Conservation (phyloP, 2,329 filamentous ascomycete species). For the Emmonsia crescens region DNA sequence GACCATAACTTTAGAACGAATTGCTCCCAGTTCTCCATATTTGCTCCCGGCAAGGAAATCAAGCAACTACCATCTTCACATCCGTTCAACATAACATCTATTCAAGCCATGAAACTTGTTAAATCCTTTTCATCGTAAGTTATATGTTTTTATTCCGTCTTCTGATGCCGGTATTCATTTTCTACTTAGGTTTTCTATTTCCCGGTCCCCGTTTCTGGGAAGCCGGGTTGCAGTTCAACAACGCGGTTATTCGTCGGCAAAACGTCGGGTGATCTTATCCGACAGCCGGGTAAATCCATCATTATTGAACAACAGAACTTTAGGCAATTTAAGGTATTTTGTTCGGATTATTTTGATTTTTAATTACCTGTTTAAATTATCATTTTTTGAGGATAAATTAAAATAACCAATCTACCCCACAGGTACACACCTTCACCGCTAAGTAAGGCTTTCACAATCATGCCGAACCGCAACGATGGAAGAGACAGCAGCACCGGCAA, state of each 20-base stretch:
- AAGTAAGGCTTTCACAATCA: neutral
- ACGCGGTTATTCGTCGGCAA: slow-evolving; percentile 1
- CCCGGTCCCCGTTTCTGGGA: neutral
- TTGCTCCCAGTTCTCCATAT: neutral
- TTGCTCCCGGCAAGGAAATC: neutral
- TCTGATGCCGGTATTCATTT: neutral
- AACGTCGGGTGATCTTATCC: too few relatives aligned
- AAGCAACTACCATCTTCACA: neutral
- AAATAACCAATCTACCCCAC: neutral
- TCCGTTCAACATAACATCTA: neutral
- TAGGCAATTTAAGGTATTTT: neutral
- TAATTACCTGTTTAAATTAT: neutral
- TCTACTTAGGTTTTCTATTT: neutral
- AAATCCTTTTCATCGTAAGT: neutral
- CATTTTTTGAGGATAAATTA: neutral
- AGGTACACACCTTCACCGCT: neutral
- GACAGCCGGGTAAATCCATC: neutral
- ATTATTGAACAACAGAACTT: neutral
- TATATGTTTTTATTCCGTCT: neutral
- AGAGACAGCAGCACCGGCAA: neutral
- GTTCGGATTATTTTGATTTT: neutral
- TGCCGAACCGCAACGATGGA: neutral
- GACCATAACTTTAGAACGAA: too few relatives aligned
- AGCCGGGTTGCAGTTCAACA: neutral
- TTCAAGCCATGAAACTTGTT: neutral